These are phyloP conservation scores for Talinum fruticosum DNA, from an alignment of 148 eudicot genomes.

Conservation along the genomic window DNA sequence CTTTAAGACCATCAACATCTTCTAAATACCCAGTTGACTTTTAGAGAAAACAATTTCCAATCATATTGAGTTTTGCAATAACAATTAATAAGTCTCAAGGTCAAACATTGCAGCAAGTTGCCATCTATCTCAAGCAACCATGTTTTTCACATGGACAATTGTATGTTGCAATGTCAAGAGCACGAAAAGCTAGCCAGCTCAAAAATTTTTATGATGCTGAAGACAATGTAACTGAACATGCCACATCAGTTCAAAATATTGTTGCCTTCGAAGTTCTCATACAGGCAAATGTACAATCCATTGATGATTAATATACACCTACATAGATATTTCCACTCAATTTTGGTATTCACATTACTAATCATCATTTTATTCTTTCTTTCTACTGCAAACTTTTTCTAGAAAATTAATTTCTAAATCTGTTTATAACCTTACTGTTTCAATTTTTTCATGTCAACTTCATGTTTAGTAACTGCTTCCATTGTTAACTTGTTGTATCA, in stretches of 20 bases:
- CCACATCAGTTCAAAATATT: not conserved
- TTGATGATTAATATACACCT: too few species aligned
- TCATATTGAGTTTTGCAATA: not conserved
- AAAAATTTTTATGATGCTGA: not conserved
- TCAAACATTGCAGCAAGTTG: not conserved
- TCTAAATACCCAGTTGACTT: not conserved
- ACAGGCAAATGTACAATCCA: too few species aligned
- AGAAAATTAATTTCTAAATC: too few species aligned
- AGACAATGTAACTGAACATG: not conserved
- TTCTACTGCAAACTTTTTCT: too few species aligned
- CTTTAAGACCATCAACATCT: not conserved
- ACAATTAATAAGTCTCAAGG: not conserved
- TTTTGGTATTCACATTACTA: too few species aligned
- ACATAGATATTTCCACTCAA: too few species aligned
- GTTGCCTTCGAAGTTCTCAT: not conserved
- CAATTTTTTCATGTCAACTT: too few species aligned
- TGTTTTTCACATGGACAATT: slow-evolving; percentile 3
- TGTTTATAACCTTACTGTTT: too few species aligned
- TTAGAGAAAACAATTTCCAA: too few species aligned
- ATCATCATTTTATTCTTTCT: too few species aligned
- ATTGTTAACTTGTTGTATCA: too few species aligned
- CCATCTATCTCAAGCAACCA: not conserved
- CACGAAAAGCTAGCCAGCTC: not conserved
- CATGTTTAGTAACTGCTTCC: too few species aligned
- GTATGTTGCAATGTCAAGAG: not conserved